Percentiles rank a stretch among this genome's conserved stretches.
Evolutionary conservation across 176 grass and related monocot genomes (phyloP).

Genomic region (Juncus effusus): DNA sequence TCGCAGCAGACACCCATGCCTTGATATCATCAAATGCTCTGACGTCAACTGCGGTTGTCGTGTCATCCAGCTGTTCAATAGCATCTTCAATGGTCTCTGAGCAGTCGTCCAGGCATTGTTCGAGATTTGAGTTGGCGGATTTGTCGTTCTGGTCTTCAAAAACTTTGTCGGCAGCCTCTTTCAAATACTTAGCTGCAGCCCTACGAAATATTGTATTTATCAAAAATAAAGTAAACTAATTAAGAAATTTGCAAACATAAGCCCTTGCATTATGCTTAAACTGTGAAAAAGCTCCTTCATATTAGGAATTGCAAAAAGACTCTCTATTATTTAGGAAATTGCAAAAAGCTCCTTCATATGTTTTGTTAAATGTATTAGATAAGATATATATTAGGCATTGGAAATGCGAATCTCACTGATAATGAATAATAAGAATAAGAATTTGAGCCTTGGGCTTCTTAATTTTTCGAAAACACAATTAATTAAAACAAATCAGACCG

Average conservation of each 20-base stretch:
- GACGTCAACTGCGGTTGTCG: constrained; percentile 31
- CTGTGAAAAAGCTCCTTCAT: too few relatives aligned
- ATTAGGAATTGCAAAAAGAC: too few relatives aligned
- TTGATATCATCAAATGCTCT: constrained; percentile 26
- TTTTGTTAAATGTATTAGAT: too few relatives aligned
- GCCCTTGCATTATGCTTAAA: too few relatives aligned
- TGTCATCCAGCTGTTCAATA: constrained; percentile 39
- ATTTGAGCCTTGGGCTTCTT: too few relatives aligned
- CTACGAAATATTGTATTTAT: background rate
- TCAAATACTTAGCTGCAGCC: constrained; percentile 31
- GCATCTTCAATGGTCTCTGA: constrained; percentile 40
- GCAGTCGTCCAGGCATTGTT: constrained; percentile 46
- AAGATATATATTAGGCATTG: too few relatives aligned
- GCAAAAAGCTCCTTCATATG: too few relatives aligned
- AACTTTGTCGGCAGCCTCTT: constrained; percentile 13
- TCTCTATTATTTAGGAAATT: too few relatives aligned
- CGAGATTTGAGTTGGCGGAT: constrained; percentile 17
- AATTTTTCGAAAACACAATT: background rate
- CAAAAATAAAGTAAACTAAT: background rate
- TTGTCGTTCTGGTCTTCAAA: constrained; percentile 20
- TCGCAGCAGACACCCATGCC: constrained; percentile 32
- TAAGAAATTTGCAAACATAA: constrained; percentile 2
- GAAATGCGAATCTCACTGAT: too few relatives aligned
- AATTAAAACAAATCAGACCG: constrained; percentile 9
- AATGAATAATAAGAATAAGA: too few relatives aligned